Evolutionary conservation across 169 alveolate species (phyloP).

Genomic region (Cryptosporidium xiaoi): DNA sequence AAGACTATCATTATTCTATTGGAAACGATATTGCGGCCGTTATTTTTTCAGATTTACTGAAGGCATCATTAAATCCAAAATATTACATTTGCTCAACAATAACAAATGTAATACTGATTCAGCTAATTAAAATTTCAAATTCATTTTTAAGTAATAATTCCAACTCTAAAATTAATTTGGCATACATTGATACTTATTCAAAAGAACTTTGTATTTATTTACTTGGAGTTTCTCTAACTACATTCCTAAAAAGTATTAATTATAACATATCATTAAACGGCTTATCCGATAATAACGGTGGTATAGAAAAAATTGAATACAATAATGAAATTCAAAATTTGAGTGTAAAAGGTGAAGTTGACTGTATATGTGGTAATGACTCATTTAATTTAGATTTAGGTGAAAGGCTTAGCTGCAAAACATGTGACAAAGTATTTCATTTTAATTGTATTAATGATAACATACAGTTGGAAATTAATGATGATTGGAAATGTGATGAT

Average conservation of each 20-base stretch:
- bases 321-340: background rate
- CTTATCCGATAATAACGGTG: slow-evolving; percentile 1
- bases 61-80: slow-evolving; percentile 61
- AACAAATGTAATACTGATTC: slow-evolving; percentile 11
- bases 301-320: background rate
- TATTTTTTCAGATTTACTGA: slow-evolving; percentile 38
- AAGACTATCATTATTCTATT: slow-evolving; percentile 10
- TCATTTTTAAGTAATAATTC: slow-evolving; percentile 9
- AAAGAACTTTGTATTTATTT: slow-evolving; percentile 51
- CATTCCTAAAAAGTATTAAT: slow-evolving; percentile 7
- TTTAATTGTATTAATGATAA: slow-evolving; percentile 8
- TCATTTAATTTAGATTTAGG: background rate
- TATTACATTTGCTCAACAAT: slow-evolving; percentile 34
- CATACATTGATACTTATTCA: slow-evolving; percentile 21
- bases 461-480: slow-evolving; percentile 26
- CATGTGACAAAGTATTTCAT: slow-evolving; percentile 23
- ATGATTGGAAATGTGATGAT: slow-evolving; percentile 51
- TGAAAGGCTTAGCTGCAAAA: slow-evolving; percentile 4
- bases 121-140: slow-evolving; percentile 47
- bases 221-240: slow-evolving; percentile 42
- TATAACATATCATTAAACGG: background rate
- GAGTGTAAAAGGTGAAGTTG: background rate
- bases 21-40: slow-evolving; percentile 51
- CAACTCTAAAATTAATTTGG: background rate
- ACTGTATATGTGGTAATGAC: slow-evolving; percentile 15